Evolutionary conservation across 2,329 filamentous ascomycete genomes (phyloP), one percentile per base, ranked within the genome.

Genomic region (Penicillium sp.): DNA sequence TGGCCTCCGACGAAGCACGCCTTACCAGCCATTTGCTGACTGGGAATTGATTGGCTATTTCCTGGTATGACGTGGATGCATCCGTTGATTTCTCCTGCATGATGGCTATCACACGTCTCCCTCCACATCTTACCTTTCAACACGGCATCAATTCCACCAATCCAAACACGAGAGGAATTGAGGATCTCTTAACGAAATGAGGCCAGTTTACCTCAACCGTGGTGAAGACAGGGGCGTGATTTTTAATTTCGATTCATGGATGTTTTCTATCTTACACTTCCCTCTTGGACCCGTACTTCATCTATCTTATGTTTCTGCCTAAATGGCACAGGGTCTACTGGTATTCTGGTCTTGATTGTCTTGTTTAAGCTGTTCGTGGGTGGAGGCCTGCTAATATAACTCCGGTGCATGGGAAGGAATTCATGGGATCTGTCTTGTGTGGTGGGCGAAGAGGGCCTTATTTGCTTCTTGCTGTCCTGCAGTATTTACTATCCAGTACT

Each of bases 191-290:
- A 50, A 49, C 49, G 25, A 43, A 46, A 20, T 26, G 47, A 41
- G 55, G 55, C 22, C 31, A 44, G 31, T 41, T 15, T 35, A 40
- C 49, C 49, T 53, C 51, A 47, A 31, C 27, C 26, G 44, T 29
- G 46, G 37, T 54, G 31, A 52, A 54, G 45, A 55, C 54, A 55
- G 44, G 49, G 56, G 55, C 29, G 45, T 37, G 20, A 55, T 35
- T 29, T 37, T 52, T 48, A 33, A 54, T 44, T 55, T 60, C 49
- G 27, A 48, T 60, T 61, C 53, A 56, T 59, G 57, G 54, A 47
- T 64, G 51, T 60, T 51, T 59, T 60, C 41, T 49, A 40, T 40
- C 37, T 37, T 53, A 41, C 48, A 60, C 59, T 18, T 15, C 3
- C 22, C 54, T 37, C 51, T 49, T 49, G 48, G 33, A 47, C 50